Conservation (phyloP, 2,329 filamentous ascomycete genomes). For the Aspergillus jensenii region DNA sequence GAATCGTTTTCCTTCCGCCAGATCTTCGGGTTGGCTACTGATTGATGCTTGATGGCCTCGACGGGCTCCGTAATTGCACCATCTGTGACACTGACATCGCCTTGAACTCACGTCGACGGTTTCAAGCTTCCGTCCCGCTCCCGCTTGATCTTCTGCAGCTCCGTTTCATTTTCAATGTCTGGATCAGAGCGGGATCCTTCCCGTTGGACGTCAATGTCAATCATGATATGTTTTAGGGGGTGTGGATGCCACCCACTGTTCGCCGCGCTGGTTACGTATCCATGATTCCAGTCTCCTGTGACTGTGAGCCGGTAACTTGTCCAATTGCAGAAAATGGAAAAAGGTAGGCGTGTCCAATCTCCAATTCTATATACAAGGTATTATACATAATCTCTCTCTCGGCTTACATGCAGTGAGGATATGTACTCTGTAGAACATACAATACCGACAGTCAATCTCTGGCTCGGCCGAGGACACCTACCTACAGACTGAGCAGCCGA, state of each 20-base stretch:
- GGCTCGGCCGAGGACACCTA: no score
- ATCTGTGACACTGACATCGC: conserved; percentile 1
- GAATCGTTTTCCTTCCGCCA: neutral
- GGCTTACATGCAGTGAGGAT: no score
- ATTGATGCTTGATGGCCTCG: neutral
- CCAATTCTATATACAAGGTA: no score
- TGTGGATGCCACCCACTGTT: neutral
- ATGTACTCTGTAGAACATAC: no score
- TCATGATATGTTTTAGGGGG: neutral
- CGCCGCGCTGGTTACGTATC: no score
- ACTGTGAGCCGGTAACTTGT: neutral
- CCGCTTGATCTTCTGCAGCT: neutral
- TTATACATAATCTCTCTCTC: no score
- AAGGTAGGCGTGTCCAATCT: neutral
- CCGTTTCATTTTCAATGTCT: no score
- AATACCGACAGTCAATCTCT: no score
- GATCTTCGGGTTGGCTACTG: neutral
- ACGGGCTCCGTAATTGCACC: neutral
- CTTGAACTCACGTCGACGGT: neutral
- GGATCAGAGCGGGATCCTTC: neutral
- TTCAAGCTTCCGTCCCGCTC: neutral
- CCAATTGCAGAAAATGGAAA: neutral
- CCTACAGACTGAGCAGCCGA: no score
- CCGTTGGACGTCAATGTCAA: neutral
- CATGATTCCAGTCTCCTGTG: no score